Base-by-base conservation (phyloP, 805 yeast species). In the Nakazawaea ambrosiae region DNA sequence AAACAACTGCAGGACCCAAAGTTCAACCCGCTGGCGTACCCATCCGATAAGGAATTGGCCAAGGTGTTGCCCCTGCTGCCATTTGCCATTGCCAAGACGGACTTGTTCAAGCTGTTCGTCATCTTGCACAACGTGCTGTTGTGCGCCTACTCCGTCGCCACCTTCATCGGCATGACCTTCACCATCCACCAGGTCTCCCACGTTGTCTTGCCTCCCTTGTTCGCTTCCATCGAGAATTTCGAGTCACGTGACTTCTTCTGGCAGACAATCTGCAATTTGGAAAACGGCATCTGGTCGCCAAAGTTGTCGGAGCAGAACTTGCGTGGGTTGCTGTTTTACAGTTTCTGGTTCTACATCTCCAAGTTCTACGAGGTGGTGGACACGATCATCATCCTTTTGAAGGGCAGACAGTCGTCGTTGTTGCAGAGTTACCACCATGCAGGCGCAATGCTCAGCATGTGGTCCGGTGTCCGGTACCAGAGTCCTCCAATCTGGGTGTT, bases 401-500 rank as follows among this genome's bases (percentile, higher is more conserved):
- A 81, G 56, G 88, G 88, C 30, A 67, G 69, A 53, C 81, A 77
- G 12, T 73, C 82, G 11, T 73, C 81, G 5, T 60, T 81, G 40
- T 63, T 81, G 50, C 88, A 81, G 57, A 74, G 82, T 40, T 81
- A 81, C 58, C 88, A 81, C 54, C 88, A 81, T 55, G 73, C 87
- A 4, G 88, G 88, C 19, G 88, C 88, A 34, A 81, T 81, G 77
- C 61, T 81, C 58, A 78, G 84, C 42, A 81, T 81, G 88, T 81
- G 87, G 87, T 73, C 83, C 6, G 88, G 88, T 2, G 72, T 78
- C 39, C 63, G 87, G 40, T 81, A 62, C 57, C 73, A 71, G 36
- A 70, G 84, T 11, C 84, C 87, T 4, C 88, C 88, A 25, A 81
- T 81, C 54, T 81, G 88, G 88, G 76, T 81, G 49, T 81, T 81